Evolutionary conservation across 1,139 yeast genomes (phyloP), one percentile per base, ranked within the genome.

Genomic region (Hansenula sp.): DNA sequence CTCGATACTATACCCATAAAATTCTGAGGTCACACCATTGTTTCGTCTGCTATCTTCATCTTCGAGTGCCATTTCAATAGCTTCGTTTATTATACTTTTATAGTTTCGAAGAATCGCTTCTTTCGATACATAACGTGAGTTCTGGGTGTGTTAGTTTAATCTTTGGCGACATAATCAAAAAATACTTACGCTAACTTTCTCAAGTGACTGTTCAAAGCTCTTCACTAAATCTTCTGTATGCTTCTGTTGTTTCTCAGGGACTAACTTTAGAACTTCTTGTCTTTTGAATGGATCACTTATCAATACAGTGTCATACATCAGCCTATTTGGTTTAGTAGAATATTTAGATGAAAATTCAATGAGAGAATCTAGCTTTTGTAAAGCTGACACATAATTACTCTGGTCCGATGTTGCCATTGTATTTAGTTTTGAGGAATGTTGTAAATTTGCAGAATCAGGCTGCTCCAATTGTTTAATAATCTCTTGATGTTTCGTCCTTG

Each of bases 181-280:
- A 28, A 8, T 3, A 39, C 42, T 29, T 17, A 40, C 42, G 6
- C 31, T 14, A 2, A 37, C 17, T 7, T 29, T 25, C 9, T 34
- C 34, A 6, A 40, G 33, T 2, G 43, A 40, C 3, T n/a, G 12
- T 16, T 40, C 43, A 24, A 40, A 37, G 21, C 18, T 17, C 2
- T 32, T 24, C 2, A 40, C 19, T 14, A 40, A 16, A 4, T 22
- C 17, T 3, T 14, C n/a, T 8, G 33, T 18, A 5, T n/a, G 9
- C 2, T 16, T 14, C 22, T 19, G 28, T 5, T 29, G 13, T 4
- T 19, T n/a, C n/a, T 19, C n/a, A n/a, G 35, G 33, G n/a, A 34
- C 20, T 16, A n/a, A 18, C 19, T 29, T 18, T 6, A 7, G 10
- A 3, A 27, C 3, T 8, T 20, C 25, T 9, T 5, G 4, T n/a